These are phyloP conservation scores for Citrus inodora DNA, from an alignment of 345 rosid species.

Conservation along the genomic window DNA sequence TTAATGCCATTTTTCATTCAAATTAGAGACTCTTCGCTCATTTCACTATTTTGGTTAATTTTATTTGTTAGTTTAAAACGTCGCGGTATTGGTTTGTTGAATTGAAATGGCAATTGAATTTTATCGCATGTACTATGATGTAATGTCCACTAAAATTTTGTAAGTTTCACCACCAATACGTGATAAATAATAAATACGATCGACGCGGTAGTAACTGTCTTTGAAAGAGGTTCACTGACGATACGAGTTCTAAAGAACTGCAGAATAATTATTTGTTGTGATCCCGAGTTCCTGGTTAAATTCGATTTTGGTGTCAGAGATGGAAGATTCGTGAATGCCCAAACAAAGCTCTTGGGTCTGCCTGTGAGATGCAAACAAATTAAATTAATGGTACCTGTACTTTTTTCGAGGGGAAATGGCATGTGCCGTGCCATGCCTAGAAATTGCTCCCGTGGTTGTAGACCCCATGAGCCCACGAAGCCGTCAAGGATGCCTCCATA, in stretches of 20 bases:
- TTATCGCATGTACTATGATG: too few species aligned
- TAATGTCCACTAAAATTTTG: too few species aligned
- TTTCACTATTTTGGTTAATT: neutral
- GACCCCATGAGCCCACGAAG: neutral
- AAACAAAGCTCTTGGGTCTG: constrained; percentile 4
- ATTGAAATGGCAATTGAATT: neutral
- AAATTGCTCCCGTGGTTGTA: constrained; percentile 1
- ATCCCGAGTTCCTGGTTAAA: neutral
- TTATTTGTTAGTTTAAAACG: neutral
- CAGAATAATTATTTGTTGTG: neutral
- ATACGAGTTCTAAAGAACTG: neutral
- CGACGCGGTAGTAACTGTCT: neutral
- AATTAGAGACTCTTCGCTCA: neutral
- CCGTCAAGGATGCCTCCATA: too few species aligned
- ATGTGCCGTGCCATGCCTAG: constrained; percentile 18
- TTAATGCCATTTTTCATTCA: neutral
- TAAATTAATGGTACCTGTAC: constrained; percentile 21
- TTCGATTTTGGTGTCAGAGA: constrained; percentile 13
- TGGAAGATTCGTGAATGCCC: constrained; percentile 24
- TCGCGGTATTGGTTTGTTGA: neutral
- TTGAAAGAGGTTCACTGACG: neutral
- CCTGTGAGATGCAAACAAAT: constrained; percentile 20
- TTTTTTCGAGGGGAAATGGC: constrained; percentile 5
- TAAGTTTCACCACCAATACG: too few species aligned
- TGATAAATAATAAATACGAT: neutral